Evolutionary conservation across 257 asterid genomes (phyloP).

Genomic region (Capsicum pubescens): DNA sequence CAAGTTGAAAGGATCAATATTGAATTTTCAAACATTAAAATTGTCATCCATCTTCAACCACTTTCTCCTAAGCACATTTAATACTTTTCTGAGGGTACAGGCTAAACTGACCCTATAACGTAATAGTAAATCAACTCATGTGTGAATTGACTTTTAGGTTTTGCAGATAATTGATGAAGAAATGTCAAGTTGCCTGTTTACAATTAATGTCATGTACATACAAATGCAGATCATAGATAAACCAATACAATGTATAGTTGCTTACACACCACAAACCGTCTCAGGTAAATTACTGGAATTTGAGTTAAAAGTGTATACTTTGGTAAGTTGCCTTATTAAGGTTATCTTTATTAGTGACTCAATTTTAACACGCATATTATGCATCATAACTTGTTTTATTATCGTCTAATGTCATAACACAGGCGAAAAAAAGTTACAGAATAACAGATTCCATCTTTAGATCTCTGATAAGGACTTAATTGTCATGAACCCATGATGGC

Average conservation of each 20-base stretch:
- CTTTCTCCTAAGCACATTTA: not conserved
- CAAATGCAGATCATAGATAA: not conserved
- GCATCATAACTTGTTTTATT: too few relatives aligned
- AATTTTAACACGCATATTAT: too few relatives aligned
- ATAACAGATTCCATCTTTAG: not conserved
- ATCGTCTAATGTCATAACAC: too few relatives aligned
- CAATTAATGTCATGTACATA: not conserved
- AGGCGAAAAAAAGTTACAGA: not conserved
- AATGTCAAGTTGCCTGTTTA: not conserved
- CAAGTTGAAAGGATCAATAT: not conserved
- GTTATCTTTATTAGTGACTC: too few relatives aligned
- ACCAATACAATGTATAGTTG: not conserved
- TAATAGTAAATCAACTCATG: not conserved
- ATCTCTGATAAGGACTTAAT: not conserved
- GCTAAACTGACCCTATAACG: too few relatives aligned
- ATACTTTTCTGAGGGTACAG: not conserved
- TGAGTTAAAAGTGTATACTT: too few relatives aligned
- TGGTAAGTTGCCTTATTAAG: too few relatives aligned
- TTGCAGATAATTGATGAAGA: not conserved
- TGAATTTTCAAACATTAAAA: not conserved
- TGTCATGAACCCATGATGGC: not conserved
- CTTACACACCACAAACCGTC: not conserved
- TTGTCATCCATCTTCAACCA: not conserved
- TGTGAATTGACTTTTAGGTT: not conserved
- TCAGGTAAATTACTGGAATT: too few relatives aligned